phyloP scores from a whole-genome alignment of 768 basidiomycete genomes.

The Hortiboletus campestris region DNA sequence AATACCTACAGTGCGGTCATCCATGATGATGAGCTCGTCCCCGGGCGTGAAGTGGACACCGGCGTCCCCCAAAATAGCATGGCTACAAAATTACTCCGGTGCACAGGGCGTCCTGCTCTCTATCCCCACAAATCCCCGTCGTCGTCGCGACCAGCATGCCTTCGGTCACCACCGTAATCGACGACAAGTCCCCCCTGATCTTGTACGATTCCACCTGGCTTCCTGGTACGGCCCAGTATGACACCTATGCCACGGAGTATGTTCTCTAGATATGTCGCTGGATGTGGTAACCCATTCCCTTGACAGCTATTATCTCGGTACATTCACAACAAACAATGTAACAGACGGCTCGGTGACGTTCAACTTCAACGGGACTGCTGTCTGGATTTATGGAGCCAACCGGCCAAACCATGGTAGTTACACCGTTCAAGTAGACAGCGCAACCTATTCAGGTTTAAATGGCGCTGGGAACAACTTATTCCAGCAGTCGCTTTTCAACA shows the following conservation, averaged over 20 bases:
- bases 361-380: constrained; percentile 47
- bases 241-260: constrained; percentile 18
- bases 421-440: constrained; percentile 41
- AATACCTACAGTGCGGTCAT: no score
- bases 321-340: constrained; percentile 39
- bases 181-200: constrained; percentile 35
- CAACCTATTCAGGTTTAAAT: constrained; percentile 24
- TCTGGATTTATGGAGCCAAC: constrained; percentile 51
- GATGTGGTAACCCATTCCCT: not conserved
- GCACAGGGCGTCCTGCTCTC: not conserved
- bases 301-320: constrained; percentile 38
- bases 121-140: not conserved
- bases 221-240: constrained; percentile 12
- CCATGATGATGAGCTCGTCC: no score
- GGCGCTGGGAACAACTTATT: constrained; percentile 34
- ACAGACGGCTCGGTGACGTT: constrained; percentile 37
- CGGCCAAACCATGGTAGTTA: constrained; percentile 47
- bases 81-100: not conserved
- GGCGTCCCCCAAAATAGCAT: not conserved
- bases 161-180: constrained; percentile 23
- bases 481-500: constrained; percentile 42
- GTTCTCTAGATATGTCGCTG: not conserved
- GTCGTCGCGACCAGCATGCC: constrained; percentile 18
- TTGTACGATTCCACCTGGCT: constrained; percentile 26
- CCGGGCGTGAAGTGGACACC: not conserved